These are phyloP conservation scores for Globisporangium paddicum DNA, from an alignment of 352 stramenopile species.

Conservation along the genomic window DNA sequence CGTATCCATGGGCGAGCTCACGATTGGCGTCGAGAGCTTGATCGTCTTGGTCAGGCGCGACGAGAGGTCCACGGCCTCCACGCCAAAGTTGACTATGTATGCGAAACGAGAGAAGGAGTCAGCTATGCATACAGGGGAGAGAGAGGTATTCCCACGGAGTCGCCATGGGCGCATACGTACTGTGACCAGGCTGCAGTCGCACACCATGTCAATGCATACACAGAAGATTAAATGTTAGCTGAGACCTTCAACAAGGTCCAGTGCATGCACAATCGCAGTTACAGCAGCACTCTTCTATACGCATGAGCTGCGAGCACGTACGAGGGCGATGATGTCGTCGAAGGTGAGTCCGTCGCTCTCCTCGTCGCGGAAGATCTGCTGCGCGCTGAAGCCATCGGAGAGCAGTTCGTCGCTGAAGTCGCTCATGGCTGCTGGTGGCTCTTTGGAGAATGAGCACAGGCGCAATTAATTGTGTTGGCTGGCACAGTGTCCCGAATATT, in stretches of 20 bases:
- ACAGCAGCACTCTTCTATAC: too few relatives aligned
- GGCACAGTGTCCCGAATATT: background rate
- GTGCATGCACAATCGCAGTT: background rate
- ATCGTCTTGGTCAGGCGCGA: slow-evolving; percentile 91
- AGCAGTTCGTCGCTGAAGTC: slow-evolving; percentile 26
- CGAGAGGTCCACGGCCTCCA: slow-evolving; percentile 92
- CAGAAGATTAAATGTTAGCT: background rate
- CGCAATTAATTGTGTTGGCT: slow-evolving; percentile 3
- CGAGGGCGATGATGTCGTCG: slow-evolving; percentile 84
- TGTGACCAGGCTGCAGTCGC: slow-evolving; percentile 47
- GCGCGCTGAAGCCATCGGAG: slow-evolving; percentile 60
- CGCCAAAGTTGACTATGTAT: slow-evolving; percentile 88
- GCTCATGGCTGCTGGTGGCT: slow-evolving; percentile 7
- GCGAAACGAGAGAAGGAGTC: background rate
- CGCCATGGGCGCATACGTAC: slow-evolving; percentile 25
- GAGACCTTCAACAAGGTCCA: slow-evolving; percentile 5
- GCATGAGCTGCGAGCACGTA: slow-evolving; percentile 13
- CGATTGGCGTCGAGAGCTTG: slow-evolving; percentile 90
- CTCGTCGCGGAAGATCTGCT: slow-evolving; percentile 68
- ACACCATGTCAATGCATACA: background rate
- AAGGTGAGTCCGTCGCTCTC: slow-evolving; percentile 75
- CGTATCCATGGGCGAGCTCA: slow-evolving; percentile 99
- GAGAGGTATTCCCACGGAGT: too few relatives aligned
- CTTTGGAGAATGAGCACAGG: background rate
- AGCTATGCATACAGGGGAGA: background rate